Evolutionary conservation across 371 early-diverging fungal genomes (phyloP), one percentile per base, ranked within the genome.

Genomic region (Mucor velutinosus): DNA sequence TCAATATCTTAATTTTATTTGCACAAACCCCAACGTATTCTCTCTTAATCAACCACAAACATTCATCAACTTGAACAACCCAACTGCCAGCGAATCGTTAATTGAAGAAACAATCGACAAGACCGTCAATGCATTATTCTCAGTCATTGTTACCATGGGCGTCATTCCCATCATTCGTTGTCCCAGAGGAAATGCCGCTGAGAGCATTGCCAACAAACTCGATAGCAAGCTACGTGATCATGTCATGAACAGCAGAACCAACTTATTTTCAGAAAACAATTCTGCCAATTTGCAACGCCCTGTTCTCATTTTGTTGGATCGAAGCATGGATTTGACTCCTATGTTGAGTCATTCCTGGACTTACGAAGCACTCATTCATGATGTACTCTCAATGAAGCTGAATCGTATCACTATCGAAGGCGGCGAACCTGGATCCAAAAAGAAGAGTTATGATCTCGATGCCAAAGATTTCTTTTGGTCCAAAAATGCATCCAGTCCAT

Each of bases 331-430:
- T 84, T 74, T 99, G 60, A 87, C 92, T 17, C 91, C 97, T 17
- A 95, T 99, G 90, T 82, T 99, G 65, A 88, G 87, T 64, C 99
- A 99, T 79, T 92, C 97, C 4, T 99, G 99, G 99, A 97, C 97
- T 0, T 99, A 99, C 74, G 93, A 95, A 67, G 93, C 98, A 2
- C 86, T 99, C 23, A 90, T 99, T 15, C 96, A 98, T 76, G 99
- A 99, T 78, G 86, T 99, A 4, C 87, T 99, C 33, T 92, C 92
- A 41, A 87, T 99, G 89, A 89, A 93, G 55, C 85, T 97, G 45
- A 99, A 99, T 75, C 90, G 96, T 60, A 89, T 99, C 58, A 78
- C 80, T 1, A 65, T 84, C 21, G 80, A 76, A 66, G 49, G 35
- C n/a, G 84, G 80, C 23, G 58, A 58, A n/a, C 10, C 8, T 25